phyloP scores from a whole-genome alignment of 805 yeast species.

The Peterozyma xylosa region DNA sequence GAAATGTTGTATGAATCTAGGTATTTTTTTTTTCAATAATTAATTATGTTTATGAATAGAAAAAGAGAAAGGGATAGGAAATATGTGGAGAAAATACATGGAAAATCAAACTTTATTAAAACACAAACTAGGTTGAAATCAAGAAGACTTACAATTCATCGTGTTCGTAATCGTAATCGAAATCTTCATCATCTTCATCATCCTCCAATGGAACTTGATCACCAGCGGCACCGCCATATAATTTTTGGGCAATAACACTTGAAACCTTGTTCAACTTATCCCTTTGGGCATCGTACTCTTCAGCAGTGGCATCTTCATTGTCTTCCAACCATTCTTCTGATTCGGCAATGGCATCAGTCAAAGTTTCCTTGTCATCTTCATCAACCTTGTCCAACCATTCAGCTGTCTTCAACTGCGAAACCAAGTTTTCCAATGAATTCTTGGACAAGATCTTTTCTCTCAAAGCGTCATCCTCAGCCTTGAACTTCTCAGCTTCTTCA shows the following conservation, averaged over 20 bases:
- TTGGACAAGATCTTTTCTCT: slow-evolving; percentile 47
- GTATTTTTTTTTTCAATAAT: too few relatives aligned
- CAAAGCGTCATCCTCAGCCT: slow-evolving; percentile 56
- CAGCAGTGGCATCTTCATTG: slow-evolving; percentile 78
- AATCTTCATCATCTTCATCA: slow-evolving; percentile 40
- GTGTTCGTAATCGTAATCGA: slow-evolving; percentile 43
- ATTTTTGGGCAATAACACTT: slow-evolving; percentile 87
- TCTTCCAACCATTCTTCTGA: slow-evolving; percentile 80
- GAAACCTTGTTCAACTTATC: slow-evolving; percentile 87
- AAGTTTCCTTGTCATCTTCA: slow-evolving; percentile 55
- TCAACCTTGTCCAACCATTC: slow-evolving; percentile 31
- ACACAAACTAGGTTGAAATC: too few relatives aligned
- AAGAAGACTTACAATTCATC: slow-evolving; percentile 41
- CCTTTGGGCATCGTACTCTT: slow-evolving; percentile 80
- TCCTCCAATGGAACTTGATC: slow-evolving; percentile 21
- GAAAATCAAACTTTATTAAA: too few relatives aligned
- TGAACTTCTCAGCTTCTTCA: slow-evolving; percentile 55
- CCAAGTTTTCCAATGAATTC: slow-evolving; percentile 50
- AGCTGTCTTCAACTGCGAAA: slow-evolving; percentile 43
- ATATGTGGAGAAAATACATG: too few relatives aligned
- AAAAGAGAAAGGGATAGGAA: too few relatives aligned
- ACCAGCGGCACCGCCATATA: slow-evolving; percentile 58
- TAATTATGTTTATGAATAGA: too few relatives aligned
- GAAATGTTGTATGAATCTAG: too few relatives aligned
- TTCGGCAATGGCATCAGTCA: slow-evolving; percentile 69